These are phyloP conservation scores for Lactarius indigo DNA, from an alignment of 768 basidiomycete species.

Conservation along the genomic window DNA sequence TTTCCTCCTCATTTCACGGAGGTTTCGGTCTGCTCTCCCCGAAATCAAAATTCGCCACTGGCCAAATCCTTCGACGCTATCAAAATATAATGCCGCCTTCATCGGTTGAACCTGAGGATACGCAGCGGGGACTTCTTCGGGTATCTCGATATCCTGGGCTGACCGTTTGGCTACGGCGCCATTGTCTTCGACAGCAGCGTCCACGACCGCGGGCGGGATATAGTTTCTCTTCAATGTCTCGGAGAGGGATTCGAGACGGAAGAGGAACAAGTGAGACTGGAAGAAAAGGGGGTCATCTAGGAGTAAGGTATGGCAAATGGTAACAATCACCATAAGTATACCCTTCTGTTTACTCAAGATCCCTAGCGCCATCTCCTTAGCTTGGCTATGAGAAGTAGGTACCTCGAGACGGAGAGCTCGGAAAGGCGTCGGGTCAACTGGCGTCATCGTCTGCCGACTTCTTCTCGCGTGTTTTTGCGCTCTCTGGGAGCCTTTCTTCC, in stretches of 20 bases:
- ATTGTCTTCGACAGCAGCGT: neutral
- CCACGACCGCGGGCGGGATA: neutral
- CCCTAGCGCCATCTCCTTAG: constrained; percentile 18
- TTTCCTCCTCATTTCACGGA: constrained; percentile 45
- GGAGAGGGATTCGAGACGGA: constrained; percentile 10
- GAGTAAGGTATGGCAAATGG: neutral
- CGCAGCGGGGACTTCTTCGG: constrained; percentile 30
- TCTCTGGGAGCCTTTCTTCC: constrained; percentile 32
- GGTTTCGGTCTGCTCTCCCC: constrained; percentile 44
- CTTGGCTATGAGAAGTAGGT: constrained; percentile 30
- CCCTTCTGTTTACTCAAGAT: constrained; percentile 30
- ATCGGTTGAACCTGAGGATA: constrained; percentile 52
- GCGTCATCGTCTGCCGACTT: constrained; percentile 5
- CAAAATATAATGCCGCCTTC: constrained; percentile 59
- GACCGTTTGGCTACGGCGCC: neutral
- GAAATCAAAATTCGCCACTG: constrained; percentile 60
- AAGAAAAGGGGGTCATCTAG: neutral
- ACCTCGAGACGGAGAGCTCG: constrained; percentile 28
- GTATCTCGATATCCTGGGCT: neutral
- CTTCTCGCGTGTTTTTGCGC: constrained; percentile 29
- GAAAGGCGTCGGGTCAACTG: constrained; percentile 33
- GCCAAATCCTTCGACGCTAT: constrained; percentile 57
- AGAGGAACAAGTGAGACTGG: constrained; percentile 7
- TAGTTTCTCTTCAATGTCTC: constrained; percentile 11
- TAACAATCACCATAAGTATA: constrained; percentile 29